Percentiles rank a stretch among this genome's conserved stretches.
These are phyloP conservation scores for Alternaria sp. DNA, from an alignment of 2,329 filamentous ascomycete genomes.

Conservation along the genomic window DNA sequence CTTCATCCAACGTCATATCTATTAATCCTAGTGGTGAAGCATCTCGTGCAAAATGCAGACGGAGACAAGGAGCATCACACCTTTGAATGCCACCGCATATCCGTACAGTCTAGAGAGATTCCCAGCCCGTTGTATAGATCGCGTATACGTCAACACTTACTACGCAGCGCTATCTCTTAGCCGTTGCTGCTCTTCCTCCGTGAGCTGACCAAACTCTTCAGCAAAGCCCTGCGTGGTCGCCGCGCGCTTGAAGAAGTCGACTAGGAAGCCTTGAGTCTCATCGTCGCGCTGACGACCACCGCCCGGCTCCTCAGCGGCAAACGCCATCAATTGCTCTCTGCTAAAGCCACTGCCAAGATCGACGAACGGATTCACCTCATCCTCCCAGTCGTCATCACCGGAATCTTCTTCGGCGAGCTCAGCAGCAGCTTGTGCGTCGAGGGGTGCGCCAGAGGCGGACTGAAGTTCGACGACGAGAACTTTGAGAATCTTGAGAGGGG, in stretches of 20 bases:
- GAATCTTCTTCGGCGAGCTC: conserved; percentile 76
- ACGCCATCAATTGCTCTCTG: conserved; percentile 78
- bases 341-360: conserved; percentile 70
- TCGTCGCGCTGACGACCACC: conserved; percentile 76
- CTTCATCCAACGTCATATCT: background rate
- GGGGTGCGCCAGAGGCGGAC: conserved; percentile 74
- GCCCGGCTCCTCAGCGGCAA: conserved; percentile 63
- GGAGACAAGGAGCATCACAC: background rate
- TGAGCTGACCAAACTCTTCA: conserved; percentile 64
- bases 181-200: conserved; percentile 62
- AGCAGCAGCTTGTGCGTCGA: conserved; percentile 66
- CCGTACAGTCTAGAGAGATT: background rate
- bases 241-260: conserved; percentile 76
- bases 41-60: background rate
- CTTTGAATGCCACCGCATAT: background rate
- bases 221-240: conserved; percentile 63
- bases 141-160: background rate
- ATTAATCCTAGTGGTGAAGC: background rate
- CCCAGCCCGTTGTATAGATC: background rate
- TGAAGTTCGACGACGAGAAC: conserved; percentile 91
- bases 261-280: conserved; percentile 85
- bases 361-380: conserved; percentile 74
- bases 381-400: conserved; percentile 74
- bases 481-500: conserved; percentile 94
- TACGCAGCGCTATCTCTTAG: conserved; percentile 51